A percentile compares a stretch with the other conserved stretches of the same genome.
Conservation (phyloP, 306 rosid species). For the Rosa chinensis region DNA sequence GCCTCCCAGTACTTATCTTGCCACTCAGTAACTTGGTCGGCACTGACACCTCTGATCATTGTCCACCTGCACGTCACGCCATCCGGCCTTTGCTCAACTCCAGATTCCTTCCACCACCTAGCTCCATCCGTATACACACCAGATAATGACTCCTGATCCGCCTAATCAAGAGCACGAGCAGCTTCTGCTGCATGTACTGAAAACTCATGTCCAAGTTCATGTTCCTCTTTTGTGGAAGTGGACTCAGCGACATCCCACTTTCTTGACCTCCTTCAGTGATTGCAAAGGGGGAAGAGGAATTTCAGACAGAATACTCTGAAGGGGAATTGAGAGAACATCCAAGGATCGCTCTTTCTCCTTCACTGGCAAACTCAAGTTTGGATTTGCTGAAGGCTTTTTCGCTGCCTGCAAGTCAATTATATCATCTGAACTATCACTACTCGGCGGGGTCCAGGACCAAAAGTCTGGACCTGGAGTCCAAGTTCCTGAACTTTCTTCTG, state of each 20-base stretch:
- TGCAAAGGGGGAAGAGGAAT: slow-evolving; percentile 69
- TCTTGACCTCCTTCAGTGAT: slow-evolving; percentile 53
- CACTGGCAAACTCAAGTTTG: slow-evolving; percentile 41
- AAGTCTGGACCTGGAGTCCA: slow-evolving; percentile 90
- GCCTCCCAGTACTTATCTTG: slow-evolving; percentile 97
- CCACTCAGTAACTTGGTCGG: slow-evolving; percentile 76
- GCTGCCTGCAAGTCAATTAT: slow-evolving; percentile 38
- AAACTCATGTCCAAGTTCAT: slow-evolving; percentile 46
- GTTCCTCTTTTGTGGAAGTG: slow-evolving; percentile 55
- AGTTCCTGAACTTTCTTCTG: slow-evolving; percentile 42
- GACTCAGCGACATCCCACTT: slow-evolving; percentile 40
- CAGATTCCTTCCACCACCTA: slow-evolving; percentile 91
- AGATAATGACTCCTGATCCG: slow-evolving; percentile 29
- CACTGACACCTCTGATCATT: slow-evolving; percentile 78
- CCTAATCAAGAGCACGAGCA: slow-evolving; percentile 57
- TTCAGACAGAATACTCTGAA: slow-evolving; percentile 57
- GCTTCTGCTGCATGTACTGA: slow-evolving; percentile 69
- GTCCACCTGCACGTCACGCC: slow-evolving; percentile 93
- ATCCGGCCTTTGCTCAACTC: slow-evolving; percentile 77
- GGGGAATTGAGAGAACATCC: slow-evolving; percentile 58
- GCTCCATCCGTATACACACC: slow-evolving; percentile 74
- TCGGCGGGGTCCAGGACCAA: slow-evolving; percentile 97
- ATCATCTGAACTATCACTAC: slow-evolving; percentile 33
- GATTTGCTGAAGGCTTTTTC: slow-evolving; percentile 34
- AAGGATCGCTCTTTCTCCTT: slow-evolving; percentile 59